A percentile compares a stretch with the other conserved stretches of the same genome.
phyloP scores from a whole-genome alignment of 306 rosid genomes.

The Inga laurina region DNA sequence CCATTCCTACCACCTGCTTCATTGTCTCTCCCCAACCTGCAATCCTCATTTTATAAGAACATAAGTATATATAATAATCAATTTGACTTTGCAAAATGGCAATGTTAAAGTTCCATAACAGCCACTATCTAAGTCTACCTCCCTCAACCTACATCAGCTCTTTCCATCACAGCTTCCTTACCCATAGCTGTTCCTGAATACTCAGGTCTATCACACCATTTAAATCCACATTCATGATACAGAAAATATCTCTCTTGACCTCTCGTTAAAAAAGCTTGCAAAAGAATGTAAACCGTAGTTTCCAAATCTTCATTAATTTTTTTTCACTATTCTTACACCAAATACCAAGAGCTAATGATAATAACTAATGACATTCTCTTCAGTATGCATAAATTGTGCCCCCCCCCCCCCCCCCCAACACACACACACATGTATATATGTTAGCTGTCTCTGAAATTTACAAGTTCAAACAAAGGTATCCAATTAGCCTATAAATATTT shows the following conservation, averaged over 20 bases:
- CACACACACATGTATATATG: too few species aligned
- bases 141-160: not conserved
- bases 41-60: constrained; percentile 26
- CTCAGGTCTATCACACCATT: not conserved
- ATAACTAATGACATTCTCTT: not conserved
- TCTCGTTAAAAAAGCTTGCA: not conserved
- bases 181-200: not conserved
- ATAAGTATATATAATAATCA: not conserved
- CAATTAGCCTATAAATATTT: not conserved
- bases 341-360: too few species aligned
- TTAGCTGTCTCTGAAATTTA: not conserved
- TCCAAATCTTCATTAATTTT: not conserved
- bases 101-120: not conserved
- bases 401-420: too few species aligned
- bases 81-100: not conserved
- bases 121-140: not conserved
- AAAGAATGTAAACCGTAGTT: not conserved
- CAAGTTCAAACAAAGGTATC: not conserved
- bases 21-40: constrained; percentile 40
- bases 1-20: constrained; percentile 90
- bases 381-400: not conserved
- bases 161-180: not conserved
- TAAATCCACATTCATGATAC: not conserved
- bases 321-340: not conserved
- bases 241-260: not conserved